Percentiles rank a stretch among this genome's conserved stretches.
Evolutionary conservation across 2,329 filamentous ascomycete genomes (phyloP).

Genomic region (Aureobasidium namibiae): DNA sequence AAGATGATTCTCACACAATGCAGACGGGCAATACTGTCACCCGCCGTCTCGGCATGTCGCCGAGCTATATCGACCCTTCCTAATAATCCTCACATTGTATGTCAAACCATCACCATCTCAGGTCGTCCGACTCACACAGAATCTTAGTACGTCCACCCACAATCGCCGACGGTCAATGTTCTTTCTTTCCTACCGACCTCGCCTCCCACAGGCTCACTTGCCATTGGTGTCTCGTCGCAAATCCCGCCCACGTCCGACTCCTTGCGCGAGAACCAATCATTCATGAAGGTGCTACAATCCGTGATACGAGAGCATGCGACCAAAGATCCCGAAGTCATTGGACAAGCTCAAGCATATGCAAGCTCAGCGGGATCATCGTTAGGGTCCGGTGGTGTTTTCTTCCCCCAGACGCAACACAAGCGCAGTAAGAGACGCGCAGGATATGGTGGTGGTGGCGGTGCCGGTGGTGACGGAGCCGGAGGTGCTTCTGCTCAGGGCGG

Average conservation of each 20-base stretch:
- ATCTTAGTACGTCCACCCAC: constrained; percentile 42
- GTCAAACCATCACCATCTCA: neutral
- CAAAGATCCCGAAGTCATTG: constrained; percentile 48
- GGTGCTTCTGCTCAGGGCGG: constrained; percentile 52
- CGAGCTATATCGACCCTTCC: constrained; percentile 33
- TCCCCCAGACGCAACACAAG: constrained; percentile 28
- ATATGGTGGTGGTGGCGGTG: constrained; percentile 31
- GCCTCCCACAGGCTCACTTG: constrained; percentile 45
- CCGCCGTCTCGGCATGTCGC: constrained; percentile 2
- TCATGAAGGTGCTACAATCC: constrained; percentile 48
- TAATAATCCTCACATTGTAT: constrained; percentile 36
- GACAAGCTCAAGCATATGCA: constrained; percentile 52
- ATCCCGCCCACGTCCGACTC: constrained; percentile 50
- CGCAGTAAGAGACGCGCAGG: constrained; percentile 15
- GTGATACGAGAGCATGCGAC: constrained; percentile 47
- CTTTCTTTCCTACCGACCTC: constrained; percentile 49
- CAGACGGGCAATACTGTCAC: neutral
- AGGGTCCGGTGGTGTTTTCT: constrained; percentile 42
- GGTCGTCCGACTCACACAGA: neutral
- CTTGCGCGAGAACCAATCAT: constrained; percentile 48
- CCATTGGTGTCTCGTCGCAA: constrained; percentile 46
- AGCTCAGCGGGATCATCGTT: constrained; percentile 50
- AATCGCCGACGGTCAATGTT: constrained; percentile 34
- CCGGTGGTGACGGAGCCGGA: constrained; percentile 42
- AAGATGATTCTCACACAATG: constrained; percentile 10